These are phyloP conservation scores for Geum urbanum DNA, from an alignment of 306 rosid species.

Conservation along the genomic window DNA sequence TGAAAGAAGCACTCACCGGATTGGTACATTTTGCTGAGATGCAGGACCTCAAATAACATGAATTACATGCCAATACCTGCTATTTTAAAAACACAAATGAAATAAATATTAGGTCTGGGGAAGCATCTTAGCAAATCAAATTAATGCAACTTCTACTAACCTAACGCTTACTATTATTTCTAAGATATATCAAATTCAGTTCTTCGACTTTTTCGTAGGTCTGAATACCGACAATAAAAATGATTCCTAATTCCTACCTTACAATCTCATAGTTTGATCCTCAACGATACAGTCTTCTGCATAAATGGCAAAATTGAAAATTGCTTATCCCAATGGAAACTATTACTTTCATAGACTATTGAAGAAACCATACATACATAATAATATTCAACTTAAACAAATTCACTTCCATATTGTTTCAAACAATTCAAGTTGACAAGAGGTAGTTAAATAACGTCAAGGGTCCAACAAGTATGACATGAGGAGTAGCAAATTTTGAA, in stretches of 20 bases:
- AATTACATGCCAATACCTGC: neutral
- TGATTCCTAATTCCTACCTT: constrained; percentile 39
- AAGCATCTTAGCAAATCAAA: constrained; percentile 1
- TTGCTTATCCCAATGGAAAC: constrained; percentile 41
- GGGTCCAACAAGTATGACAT: too few species aligned
- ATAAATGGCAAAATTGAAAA: constrained; percentile 66
- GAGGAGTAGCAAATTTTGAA: constrained; percentile 34
- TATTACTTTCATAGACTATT: neutral
- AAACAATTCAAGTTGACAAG: too few species aligned
- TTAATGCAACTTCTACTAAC: neutral
- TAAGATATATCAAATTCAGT: neutral
- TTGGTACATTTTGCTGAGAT: neutral
- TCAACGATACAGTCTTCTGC: constrained; percentile 67
- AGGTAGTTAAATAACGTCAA: too few species aligned
- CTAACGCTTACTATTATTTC: neutral
- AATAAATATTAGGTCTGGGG: neutral
- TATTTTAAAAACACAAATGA: neutral
- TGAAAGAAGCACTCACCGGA: neutral
- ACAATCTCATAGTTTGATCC: constrained; percentile 83
- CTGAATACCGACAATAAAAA: constrained; percentile 31
- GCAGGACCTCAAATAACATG: neutral
- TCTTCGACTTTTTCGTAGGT: constrained; percentile 31
- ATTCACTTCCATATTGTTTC: neutral
- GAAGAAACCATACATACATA: neutral
- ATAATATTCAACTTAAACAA: neutral